Evolutionary conservation across 2,329 filamentous ascomycete genomes (phyloP).

Genomic region (Botrytis byssoidea): DNA sequence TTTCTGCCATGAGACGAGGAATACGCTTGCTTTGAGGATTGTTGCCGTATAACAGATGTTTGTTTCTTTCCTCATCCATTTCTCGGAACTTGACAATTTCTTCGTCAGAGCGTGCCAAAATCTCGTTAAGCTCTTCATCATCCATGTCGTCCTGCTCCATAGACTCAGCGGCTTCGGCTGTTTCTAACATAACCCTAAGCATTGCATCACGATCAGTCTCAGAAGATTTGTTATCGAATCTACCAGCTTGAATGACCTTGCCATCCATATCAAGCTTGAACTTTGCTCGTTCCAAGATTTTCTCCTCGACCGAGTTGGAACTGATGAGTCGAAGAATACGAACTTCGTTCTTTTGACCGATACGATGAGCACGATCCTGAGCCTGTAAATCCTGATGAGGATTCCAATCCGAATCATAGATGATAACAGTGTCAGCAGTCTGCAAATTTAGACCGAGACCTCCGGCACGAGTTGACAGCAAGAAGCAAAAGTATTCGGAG

Average conservation of each 20-base stretch:
- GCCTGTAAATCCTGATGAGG: slow-evolving; percentile 98
- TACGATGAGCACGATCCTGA: slow-evolving; percentile 99
- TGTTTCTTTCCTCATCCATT: slow-evolving; percentile 73
- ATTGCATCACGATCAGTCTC: slow-evolving; percentile 98
- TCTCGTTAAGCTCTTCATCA: slow-evolving; percentile 92
- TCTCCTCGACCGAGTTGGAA: slow-evolving; percentile 96
- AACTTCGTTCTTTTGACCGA: slow-evolving; percentile 99
- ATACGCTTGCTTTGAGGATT: slow-evolving; percentile 58
- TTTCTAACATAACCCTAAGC: slow-evolving; percentile 88
- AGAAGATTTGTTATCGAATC: slow-evolving; percentile 99
- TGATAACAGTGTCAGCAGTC: slow-evolving; percentile 97
- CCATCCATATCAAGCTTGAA: slow-evolving; percentile 99
- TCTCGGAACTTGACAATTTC: slow-evolving; percentile 78
- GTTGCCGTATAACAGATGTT: slow-evolving; percentile 69
- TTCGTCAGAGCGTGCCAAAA: slow-evolving; percentile 83
- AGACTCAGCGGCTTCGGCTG: slow-evolving; percentile 65
- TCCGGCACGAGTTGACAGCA: slow-evolving; percentile 97
- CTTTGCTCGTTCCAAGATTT: slow-evolving; percentile 93
- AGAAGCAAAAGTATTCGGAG: slow-evolving; percentile 95
- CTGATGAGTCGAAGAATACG: slow-evolving; percentile 94
- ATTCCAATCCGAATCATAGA: slow-evolving; percentile 99
- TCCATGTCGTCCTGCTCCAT: slow-evolving; percentile 95
- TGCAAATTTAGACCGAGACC: slow-evolving; percentile 96
- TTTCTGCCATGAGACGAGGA: slow-evolving; percentile 81
- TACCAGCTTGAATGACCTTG: slow-evolving; percentile 98